Percentiles rank a stretch among this genome's conserved stretches.
phyloP scores from a whole-genome alignment of 208 protist genomes.

The Leptomonas seymouri region DNA sequence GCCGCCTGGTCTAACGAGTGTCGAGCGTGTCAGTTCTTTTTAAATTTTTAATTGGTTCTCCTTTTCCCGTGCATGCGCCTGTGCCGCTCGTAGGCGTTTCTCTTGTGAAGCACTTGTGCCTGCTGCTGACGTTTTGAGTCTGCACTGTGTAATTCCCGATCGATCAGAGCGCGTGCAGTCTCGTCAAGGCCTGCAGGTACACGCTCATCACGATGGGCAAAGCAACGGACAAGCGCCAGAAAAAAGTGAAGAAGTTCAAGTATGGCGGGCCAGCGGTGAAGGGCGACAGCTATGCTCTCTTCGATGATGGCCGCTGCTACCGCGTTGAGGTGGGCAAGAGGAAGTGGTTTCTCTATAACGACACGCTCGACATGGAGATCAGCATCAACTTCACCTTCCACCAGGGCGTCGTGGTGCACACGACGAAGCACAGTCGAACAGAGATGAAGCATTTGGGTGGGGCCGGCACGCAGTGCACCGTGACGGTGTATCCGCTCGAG shows the following conservation, averaged over 20 bases:
- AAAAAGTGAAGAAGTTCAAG: conserved; percentile 31
- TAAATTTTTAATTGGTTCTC: no score
- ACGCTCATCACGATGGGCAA: conserved; percentile 21
- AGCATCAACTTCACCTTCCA: conserved; percentile 61
- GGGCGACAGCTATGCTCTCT: conserved; percentile 39
- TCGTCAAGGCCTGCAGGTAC: no score
- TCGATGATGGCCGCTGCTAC: conserved; percentile 59
- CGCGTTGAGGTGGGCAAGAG: conserved; percentile 41
- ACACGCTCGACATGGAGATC: conserved; percentile 65
- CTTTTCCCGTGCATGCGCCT: no score
- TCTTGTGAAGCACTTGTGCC: no score
- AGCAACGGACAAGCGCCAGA: conserved; percentile 12
- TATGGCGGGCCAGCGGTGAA: conserved; percentile 24
- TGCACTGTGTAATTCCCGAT: no score
- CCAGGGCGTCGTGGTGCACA: conserved; percentile 13
- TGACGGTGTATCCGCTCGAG: conserved; percentile 60
- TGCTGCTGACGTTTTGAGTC: no score
- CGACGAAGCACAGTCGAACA: conserved; percentile 30
- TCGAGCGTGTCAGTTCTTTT: no score
- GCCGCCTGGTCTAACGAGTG: no score
- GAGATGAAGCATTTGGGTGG: conserved; percentile 16
- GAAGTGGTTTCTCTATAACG: conserved; percentile 72
- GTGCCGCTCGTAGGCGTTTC: no score
- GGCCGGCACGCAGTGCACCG: conserved; percentile 21
- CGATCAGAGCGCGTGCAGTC: no score